Evolutionary conservation across 257 asterid genomes (phyloP).

Genomic region (Solanum gracilifrons): DNA sequence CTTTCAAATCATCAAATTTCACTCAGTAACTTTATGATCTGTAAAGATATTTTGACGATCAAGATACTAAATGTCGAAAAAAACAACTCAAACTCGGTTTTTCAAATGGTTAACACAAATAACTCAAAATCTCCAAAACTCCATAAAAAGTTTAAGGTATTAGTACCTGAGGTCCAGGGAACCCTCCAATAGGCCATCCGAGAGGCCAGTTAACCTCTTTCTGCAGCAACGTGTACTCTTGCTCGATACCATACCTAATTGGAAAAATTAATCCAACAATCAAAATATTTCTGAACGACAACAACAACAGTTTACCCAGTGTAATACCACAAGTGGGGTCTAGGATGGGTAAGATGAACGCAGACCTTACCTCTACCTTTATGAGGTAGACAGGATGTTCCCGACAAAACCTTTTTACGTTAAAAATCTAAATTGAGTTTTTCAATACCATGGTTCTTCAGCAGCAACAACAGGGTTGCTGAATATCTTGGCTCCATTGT

Average conservation of each 20-base stretch:
- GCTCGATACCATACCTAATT: slow-evolving; percentile 86
- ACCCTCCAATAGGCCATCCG: slow-evolving; percentile 96
- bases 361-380: neutral
- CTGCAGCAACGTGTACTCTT: slow-evolving; percentile 85
- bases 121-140: neutral
- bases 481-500: slow-evolving; percentile 76
- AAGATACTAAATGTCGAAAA: neutral
- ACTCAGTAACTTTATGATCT: neutral
- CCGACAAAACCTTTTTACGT: neutral
- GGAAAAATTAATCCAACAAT: neutral
- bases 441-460: slow-evolving; percentile 22
- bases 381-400: neutral
- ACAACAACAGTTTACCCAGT: neutral
- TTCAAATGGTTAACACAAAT: neutral
- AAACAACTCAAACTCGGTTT: neutral
- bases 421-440: neutral
- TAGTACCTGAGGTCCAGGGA: slow-evolving; percentile 94
- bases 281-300: neutral
- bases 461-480: slow-evolving; percentile 60
- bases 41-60: neutral
- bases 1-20: neutral
- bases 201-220: slow-evolving; percentile 78
- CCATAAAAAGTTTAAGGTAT: neutral
- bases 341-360: neutral
- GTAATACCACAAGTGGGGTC: neutral